A percentile compares a stretch with the other conserved stretches of the same genome.
These are phyloP conservation scores for Reutealis trisperma DNA, from an alignment of 345 rosid species.

Conservation along the genomic window DNA sequence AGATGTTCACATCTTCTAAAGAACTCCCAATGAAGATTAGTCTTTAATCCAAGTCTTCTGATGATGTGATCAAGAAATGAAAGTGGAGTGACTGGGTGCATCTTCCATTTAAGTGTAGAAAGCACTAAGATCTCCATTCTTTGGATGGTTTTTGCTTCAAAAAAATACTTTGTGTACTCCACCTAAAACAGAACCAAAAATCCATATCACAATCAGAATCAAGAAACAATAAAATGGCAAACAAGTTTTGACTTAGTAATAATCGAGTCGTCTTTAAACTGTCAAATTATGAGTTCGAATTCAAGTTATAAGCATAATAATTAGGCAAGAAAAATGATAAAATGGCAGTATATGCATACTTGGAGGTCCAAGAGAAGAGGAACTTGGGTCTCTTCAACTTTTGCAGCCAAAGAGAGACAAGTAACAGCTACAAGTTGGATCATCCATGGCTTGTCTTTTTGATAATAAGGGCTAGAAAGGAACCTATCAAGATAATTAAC, in stretches of 20 bases:
- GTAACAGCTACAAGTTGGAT: slow-evolving; percentile 36
- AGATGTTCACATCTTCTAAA: slow-evolving; percentile 31
- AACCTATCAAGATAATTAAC: slow-evolving; percentile 35
- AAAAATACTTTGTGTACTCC: slow-evolving; percentile 27
- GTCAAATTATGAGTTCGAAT: too few relatives aligned
- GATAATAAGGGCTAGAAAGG: slow-evolving; percentile 14
- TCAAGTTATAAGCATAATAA: neutral
- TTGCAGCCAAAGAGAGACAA: slow-evolving; percentile 42
- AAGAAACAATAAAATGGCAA: neutral
- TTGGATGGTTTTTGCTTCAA: slow-evolving; percentile 37
- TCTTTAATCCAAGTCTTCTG: slow-evolving; percentile 30
- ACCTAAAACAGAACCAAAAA: slow-evolving; percentile 13
- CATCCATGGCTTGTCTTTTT: slow-evolving; percentile 35
- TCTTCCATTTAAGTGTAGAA: slow-evolving; percentile 38
- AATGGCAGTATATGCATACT: slow-evolving; percentile 9
- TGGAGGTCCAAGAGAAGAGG: slow-evolving; percentile 37
- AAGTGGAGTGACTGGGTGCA: slow-evolving; percentile 39
- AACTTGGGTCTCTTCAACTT: slow-evolving; percentile 37
- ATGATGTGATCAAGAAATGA: slow-evolving; percentile 36
- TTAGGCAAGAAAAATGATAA: neutral
- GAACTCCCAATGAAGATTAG: slow-evolving; percentile 27
- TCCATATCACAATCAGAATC: neutral
- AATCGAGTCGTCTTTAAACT: too few relatives aligned
- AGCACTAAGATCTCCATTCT: slow-evolving; percentile 39
- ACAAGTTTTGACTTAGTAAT: too few relatives aligned